Conservation (phyloP, 208 protist genomes). For the Porcisia hertigi region DNA sequence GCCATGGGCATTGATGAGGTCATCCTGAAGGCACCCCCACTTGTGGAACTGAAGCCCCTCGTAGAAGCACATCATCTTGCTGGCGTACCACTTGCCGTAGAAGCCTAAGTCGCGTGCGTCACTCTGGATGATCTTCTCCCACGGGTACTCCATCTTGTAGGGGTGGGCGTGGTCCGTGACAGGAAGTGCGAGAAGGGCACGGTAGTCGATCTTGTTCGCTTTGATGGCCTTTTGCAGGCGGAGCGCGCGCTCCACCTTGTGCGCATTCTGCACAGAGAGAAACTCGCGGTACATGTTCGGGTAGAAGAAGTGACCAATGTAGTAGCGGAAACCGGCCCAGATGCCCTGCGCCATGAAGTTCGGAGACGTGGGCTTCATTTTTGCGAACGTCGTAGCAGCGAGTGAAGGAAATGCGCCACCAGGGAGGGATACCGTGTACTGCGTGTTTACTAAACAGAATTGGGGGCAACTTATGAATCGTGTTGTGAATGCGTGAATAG, state of each 20-base stretch:
- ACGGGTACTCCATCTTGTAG: constrained; percentile 94
- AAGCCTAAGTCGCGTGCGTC: constrained; percentile 76
- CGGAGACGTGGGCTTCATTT: constrained; percentile 79
- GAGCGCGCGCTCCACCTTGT: constrained; percentile 88
- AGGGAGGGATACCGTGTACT: not conserved
- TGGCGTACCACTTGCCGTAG: constrained; percentile 91
- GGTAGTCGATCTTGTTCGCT: constrained; percentile 93
- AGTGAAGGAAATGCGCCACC: not conserved
- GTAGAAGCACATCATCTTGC: constrained; percentile 92
- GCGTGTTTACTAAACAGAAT: not conserved
- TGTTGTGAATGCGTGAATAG: not conserved
- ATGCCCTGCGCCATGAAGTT: constrained; percentile 86
- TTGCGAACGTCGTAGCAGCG: constrained; percentile 12
- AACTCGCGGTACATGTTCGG: constrained; percentile 91
- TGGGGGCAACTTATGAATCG: not conserved
- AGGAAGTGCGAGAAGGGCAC: constrained; percentile 85
- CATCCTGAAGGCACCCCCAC: constrained; percentile 88
- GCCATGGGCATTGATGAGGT: constrained; percentile 89
- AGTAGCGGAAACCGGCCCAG: constrained; percentile 87
- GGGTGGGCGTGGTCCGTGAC: constrained; percentile 91
- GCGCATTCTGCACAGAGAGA: constrained; percentile 87
- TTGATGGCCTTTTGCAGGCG: constrained; percentile 91
- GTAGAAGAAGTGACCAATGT: constrained; percentile 90
- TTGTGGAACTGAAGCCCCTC: constrained; percentile 89
- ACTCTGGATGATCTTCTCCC: constrained; percentile 89